These are phyloP conservation scores for Penicillium ochrochloron DNA, from an alignment of 495 filamentous ascomycete species.

Conservation along the genomic window DNA sequence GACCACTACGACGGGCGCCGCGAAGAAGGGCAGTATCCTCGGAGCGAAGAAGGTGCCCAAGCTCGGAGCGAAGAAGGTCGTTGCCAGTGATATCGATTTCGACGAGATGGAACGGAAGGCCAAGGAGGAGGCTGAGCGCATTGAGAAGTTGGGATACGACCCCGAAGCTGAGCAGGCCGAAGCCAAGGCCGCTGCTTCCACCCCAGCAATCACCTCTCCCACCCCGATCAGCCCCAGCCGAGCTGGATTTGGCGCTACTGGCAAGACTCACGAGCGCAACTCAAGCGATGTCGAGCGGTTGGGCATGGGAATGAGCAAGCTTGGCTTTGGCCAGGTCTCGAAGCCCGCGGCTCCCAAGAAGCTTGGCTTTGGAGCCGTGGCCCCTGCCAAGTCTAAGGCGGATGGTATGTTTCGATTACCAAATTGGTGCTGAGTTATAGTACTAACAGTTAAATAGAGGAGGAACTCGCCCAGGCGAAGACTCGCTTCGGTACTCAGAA, in stretches of 20 bases:
- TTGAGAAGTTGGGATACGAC: conserved; percentile 97
- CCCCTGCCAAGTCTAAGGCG: conserved; percentile 60
- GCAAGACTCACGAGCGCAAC: conserved; percentile 56
- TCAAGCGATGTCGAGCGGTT: conserved; percentile 84
- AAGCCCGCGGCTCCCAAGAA: conserved; percentile 73
- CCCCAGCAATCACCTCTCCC: conserved; percentile 66
- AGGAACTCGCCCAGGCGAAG: conserved; percentile 44
- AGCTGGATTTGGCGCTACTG: conserved; percentile 61
- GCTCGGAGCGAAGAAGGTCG: conserved; percentile 90
- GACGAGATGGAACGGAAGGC: conserved; percentile 97
- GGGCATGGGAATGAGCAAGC: conserved; percentile 84
- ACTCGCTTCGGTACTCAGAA: conserved; percentile 81
- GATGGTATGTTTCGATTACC: conserved; percentile 61
- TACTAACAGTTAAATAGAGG: conserved; percentile 34
- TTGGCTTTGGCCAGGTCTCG: conserved; percentile 86
- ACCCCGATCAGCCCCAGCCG: conserved; percentile 72
- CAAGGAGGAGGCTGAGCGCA: conserved; percentile 95
- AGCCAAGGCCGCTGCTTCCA: conserved; percentile 56
- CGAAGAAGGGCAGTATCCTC: conserved; percentile 81
- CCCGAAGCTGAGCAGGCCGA: conserved; percentile 81
- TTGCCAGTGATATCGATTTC: conserved; percentile 82
- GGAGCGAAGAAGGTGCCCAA: conserved; percentile 87
- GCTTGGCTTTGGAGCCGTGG: conserved; percentile 87
- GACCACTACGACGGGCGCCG: conserved; percentile 57
- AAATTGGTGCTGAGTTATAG: not conserved